Evolutionary conservation across 306 rosid species (phyloP).

Genomic region (Fragaria iinumae): DNA sequence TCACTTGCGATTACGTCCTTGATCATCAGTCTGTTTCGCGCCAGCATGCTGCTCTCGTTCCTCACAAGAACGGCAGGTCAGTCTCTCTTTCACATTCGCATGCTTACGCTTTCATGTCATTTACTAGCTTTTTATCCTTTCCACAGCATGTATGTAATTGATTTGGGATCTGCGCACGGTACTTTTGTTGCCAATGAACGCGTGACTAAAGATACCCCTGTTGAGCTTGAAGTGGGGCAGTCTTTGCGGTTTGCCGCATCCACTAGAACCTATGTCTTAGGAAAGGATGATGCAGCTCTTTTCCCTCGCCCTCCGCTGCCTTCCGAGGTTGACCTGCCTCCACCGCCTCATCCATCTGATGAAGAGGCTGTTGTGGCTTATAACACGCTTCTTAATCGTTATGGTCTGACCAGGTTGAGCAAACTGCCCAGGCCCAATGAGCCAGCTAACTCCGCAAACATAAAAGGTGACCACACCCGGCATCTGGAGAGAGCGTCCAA

Average conservation of each 20-base stretch:
- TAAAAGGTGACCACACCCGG: slow-evolving; percentile 28
- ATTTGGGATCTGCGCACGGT: slow-evolving; percentile 98
- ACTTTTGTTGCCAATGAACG: slow-evolving; percentile 98
- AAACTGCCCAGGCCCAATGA: slow-evolving; percentile 42
- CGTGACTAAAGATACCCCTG: slow-evolving; percentile 84
- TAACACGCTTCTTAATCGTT: slow-evolving; percentile 80
- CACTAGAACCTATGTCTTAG: slow-evolving; percentile 67
- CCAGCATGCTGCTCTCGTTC: slow-evolving; percentile 93
- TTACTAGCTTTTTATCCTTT: slow-evolving; percentile 24
- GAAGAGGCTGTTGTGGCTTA: slow-evolving; percentile 88
- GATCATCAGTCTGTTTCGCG: slow-evolving; percentile 98
- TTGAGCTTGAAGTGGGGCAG: slow-evolving; percentile 93
- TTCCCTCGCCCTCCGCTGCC: slow-evolving; percentile 70
- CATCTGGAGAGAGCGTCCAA: slow-evolving; percentile 65
- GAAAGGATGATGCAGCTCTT: slow-evolving; percentile 85
- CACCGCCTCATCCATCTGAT: slow-evolving; percentile 86
- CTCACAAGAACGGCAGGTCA: slow-evolving; percentile 97
- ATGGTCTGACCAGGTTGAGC: slow-evolving; percentile 61
- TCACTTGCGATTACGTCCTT: slow-evolving; percentile 82
- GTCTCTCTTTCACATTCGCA: slow-evolving; percentile 1
- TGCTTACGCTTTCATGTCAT: slow-evolving; percentile 14
- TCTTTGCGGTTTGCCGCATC: slow-evolving; percentile 98
- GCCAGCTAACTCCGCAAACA: slow-evolving; percentile 35
- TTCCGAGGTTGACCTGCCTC: slow-evolving; percentile 66
- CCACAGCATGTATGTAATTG: slow-evolving; percentile 85